phyloP scores from a whole-genome alignment of 495 filamentous ascomycete genomes.

The Amphirosellinia nigrospora region DNA sequence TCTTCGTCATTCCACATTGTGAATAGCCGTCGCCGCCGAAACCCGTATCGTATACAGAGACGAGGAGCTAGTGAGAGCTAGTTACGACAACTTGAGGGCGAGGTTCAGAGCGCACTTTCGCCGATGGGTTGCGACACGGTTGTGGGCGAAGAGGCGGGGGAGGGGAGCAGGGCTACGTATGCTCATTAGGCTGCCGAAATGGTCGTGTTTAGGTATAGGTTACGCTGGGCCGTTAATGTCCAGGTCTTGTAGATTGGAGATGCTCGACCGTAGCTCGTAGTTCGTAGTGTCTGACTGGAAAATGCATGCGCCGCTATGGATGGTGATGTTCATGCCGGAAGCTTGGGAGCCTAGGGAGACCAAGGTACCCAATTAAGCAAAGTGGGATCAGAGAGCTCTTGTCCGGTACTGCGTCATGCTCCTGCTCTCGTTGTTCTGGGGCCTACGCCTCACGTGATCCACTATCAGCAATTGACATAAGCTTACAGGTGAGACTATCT shows the following conservation, averaged over 20 bases:
- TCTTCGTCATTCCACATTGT: constrained; percentile 88
- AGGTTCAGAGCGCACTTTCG: constrained; percentile 4
- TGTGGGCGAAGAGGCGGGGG: constrained; percentile 31
- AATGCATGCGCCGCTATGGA: constrained; percentile 4
- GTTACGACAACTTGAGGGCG: neutral
- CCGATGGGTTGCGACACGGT: constrained; percentile 6
- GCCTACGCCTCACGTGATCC: neutral
- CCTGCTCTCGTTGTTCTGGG: neutral
- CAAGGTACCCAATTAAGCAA: constrained; percentile 23
- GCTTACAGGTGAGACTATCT: neutral
- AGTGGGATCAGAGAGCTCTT: constrained; percentile 11
- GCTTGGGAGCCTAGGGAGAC: constrained; percentile 19
- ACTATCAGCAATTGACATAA: neutral
- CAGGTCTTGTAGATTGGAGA: neutral
- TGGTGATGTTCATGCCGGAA: constrained; percentile 21
- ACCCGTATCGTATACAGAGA: neutral
- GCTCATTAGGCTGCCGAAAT: constrained; percentile 1
- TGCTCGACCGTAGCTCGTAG: neutral
- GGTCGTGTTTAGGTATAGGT: neutral
- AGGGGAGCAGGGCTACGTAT: constrained; percentile 25
- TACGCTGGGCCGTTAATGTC: neutral
- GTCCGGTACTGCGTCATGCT: constrained; percentile 8
- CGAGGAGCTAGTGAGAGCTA: neutral
- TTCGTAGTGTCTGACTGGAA: neutral
- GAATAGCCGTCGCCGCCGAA: constrained; percentile 23